A percentile compares a stretch with the other conserved stretches of the same genome.
Conservation (phyloP, 441 rosid species). For the Syzygium syzygioides region DNA sequence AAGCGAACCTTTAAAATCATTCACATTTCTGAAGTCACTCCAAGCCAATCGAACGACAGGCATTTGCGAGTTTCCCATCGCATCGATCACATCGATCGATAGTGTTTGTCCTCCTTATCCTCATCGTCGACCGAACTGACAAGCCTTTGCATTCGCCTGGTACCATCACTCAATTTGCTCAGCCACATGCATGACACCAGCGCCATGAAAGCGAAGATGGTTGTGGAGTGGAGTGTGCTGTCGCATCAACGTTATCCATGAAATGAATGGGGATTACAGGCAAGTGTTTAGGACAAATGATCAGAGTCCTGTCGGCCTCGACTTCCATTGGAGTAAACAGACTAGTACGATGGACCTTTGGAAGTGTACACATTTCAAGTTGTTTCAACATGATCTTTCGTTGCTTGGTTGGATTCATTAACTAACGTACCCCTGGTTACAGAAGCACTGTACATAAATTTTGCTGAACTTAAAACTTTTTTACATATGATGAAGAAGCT, state of each 20-base stretch:
- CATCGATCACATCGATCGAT: background rate
- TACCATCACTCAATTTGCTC: background rate
- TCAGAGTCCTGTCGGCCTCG: background rate
- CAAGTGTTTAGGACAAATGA: background rate
- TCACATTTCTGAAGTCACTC: background rate
- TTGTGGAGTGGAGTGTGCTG: background rate
- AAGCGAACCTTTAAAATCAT: background rate
- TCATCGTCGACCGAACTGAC: background rate
- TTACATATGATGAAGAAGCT: background rate
- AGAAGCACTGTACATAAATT: background rate
- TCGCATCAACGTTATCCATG: background rate
- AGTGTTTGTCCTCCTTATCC: background rate
- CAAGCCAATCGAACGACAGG: background rate
- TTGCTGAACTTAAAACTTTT: background rate
- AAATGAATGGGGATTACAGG: background rate
- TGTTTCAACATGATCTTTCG: background rate
- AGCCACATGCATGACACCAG: background rate
- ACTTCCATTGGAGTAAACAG: background rate
- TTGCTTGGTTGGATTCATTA: background rate
- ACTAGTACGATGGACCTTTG: background rate
- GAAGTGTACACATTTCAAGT: background rate
- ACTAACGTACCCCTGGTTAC: too few relatives aligned
- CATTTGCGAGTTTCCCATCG: background rate
- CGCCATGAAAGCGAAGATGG: background rate
- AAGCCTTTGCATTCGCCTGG: background rate